phyloP scores from a whole-genome alignment of 2,329 filamentous ascomycete species.

The Cladosporium sp. region DNA sequence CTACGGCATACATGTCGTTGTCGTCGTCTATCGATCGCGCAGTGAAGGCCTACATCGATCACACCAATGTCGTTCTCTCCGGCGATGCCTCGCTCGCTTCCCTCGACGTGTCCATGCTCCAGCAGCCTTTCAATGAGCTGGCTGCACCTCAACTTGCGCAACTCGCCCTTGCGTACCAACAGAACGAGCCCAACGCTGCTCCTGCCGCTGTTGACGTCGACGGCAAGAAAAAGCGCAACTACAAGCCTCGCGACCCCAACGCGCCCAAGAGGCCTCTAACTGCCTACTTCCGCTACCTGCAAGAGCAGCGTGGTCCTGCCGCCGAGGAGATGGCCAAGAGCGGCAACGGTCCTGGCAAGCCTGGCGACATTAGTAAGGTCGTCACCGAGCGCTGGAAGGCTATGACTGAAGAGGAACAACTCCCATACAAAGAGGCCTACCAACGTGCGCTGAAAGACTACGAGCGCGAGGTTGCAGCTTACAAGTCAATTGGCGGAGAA shows the following conservation, averaged over 20 bases:
- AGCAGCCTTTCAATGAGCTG: constrained; percentile 27
- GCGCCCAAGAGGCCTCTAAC: constrained; percentile 91
- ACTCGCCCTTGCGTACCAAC: constrained; percentile 17
- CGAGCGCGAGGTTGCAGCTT: constrained; percentile 52
- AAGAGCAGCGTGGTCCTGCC: constrained; percentile 79
- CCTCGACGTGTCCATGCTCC: constrained; percentile 30
- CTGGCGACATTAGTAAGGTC: constrained; percentile 83
- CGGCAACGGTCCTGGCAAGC: constrained; percentile 63
- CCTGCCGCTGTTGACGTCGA: constrained; percentile 10
- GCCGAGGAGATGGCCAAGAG: constrained; percentile 57
- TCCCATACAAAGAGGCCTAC: constrained; percentile 60
- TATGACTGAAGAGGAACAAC: constrained; percentile 70
- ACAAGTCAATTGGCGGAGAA: constrained; percentile 47
- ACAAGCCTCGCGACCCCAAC: constrained; percentile 70
- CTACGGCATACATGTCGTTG: constrained; percentile 72
- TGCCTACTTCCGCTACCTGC: constrained; percentile 92
- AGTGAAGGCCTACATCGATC: constrained; percentile 78
- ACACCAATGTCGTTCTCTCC: constrained; percentile 78
- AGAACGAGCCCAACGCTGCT: constrained; percentile 16
- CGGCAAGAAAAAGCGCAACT: constrained; percentile 29
- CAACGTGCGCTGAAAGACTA: constrained; percentile 53
- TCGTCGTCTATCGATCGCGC: constrained; percentile 75
- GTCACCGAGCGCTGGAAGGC: constrained; percentile 80
- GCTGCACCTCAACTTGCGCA: constrained; percentile 23
- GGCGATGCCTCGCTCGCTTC: constrained; percentile 28